A percentile compares a stretch with the other conserved stretches of the same genome.
phyloP scores from a whole-genome alignment of 371 early-diverging fungal species.

The Catenaria anguillulae region DNA sequence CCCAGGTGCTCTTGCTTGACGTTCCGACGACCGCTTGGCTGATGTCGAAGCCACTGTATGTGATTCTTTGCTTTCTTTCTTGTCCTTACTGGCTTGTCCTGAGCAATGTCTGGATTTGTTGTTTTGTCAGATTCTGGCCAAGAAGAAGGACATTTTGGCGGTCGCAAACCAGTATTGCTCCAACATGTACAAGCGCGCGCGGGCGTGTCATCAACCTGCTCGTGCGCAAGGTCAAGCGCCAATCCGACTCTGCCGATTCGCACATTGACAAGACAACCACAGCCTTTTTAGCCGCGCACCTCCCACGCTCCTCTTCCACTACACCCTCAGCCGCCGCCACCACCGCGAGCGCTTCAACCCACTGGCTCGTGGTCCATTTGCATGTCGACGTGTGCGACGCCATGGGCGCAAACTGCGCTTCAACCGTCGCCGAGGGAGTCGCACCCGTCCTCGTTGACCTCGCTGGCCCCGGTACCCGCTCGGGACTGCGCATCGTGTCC shows the following conservation, averaged over 20 bases:
- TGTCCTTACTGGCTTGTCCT: too few relatives aligned
- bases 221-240: constrained; percentile 21
- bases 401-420: constrained; percentile 54
- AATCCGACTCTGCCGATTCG: background rate
- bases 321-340: background rate
- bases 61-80: background rate
- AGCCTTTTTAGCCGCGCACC: background rate
- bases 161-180: constrained; percentile 40
- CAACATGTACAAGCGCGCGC: constrained; percentile 42
- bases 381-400: constrained; percentile 54
- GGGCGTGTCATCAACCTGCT: constrained; percentile 42
- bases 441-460: background rate
- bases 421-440: constrained; percentile 39
- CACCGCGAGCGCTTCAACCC: constrained; percentile 10
- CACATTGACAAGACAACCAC: constrained; percentile 1
- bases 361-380: constrained; percentile 48
- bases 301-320: background rate
- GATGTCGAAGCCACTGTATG: constrained; percentile 18
- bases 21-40: constrained; percentile 24
- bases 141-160: constrained; percentile 19
- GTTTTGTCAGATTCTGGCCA: constrained; percentile 12
- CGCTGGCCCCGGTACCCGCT: background rate
- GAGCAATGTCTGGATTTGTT: too few relatives aligned
- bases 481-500: constrained; percentile 1
- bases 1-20: constrained; percentile 42